Evolutionary conservation across 2,329 filamentous ascomycete genomes (phyloP).

Genomic region (Stemphylium vesicarium): DNA sequence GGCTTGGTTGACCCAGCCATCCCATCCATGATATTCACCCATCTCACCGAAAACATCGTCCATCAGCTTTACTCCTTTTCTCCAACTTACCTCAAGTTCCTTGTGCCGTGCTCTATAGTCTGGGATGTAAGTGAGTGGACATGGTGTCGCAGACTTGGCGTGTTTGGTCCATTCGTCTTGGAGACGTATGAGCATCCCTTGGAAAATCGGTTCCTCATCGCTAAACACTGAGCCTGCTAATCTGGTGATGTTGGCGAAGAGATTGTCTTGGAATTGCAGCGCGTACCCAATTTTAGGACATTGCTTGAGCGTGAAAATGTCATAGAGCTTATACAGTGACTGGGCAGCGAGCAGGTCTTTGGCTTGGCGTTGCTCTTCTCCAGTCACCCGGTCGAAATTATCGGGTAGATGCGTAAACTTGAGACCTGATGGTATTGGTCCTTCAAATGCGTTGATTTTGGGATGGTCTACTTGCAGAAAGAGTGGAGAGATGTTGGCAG

Average conservation of each 20-base stretch:
- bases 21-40: conserved; percentile 30
- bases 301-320: conserved; percentile 20
- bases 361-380: conserved; percentile 21
- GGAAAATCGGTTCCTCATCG: conserved; percentile 23
- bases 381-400: conserved; percentile 20
- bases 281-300: conserved; percentile 23
- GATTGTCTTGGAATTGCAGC: conserved; percentile 21
- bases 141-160: no score
- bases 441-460: conserved; percentile 32
- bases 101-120: conserved; percentile 26
- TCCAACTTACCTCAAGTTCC: conserved; percentile 25
- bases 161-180: no score
- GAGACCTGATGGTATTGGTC: conserved; percentile 26
- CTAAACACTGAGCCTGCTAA: conserved; percentile 24
- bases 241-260: conserved; percentile 21
- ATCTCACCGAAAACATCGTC: conserved; percentile 23
- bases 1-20: conserved; percentile 31
- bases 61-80: conserved; percentile 29
- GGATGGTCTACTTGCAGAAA: conserved; percentile 35
- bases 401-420: conserved; percentile 19
- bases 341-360: conserved; percentile 26
- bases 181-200: conserved; percentile 26
- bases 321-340: conserved; percentile 28
- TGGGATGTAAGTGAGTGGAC: neutral
- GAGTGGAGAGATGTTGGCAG: conserved; percentile 32